phyloP scores from a whole-genome alignment of 2,329 filamentous ascomycete species.

The Verticillium klebahnii region DNA sequence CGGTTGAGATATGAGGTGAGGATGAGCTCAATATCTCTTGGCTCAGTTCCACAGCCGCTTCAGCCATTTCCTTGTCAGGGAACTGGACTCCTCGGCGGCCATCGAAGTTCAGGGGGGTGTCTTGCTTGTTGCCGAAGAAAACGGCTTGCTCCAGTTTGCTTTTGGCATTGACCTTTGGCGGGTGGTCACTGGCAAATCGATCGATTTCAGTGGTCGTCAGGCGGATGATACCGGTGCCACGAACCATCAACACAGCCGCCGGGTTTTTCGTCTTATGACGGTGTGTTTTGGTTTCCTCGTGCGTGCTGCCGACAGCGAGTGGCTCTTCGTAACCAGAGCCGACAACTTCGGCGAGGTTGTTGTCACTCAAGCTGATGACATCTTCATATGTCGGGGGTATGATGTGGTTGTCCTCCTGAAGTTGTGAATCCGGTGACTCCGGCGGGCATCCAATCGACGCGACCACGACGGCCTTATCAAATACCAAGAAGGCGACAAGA shows the following conservation, averaged over 20 bases:
- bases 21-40: slow-evolving; percentile 75
- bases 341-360: slow-evolving; percentile 58
- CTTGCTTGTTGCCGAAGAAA: slow-evolving; percentile 78
- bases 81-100: slow-evolving; percentile 64
- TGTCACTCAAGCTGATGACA: slow-evolving; percentile 71
- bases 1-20: slow-evolving; percentile 67
- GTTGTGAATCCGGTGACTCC: slow-evolving; percentile 71
- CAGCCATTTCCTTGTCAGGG: slow-evolving; percentile 63
- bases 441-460: slow-evolving; percentile 65
- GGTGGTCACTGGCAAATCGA: slow-evolving; percentile 52
- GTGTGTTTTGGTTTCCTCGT: slow-evolving; percentile 44
- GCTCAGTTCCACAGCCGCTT: slow-evolving; percentile 75
- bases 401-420: slow-evolving; percentile 62
- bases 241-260: slow-evolving; percentile 55
- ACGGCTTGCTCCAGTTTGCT: slow-evolving; percentile 92
- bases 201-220: slow-evolving; percentile 55
- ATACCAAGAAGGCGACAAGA: slow-evolving; percentile 76
- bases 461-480: slow-evolving; percentile 73
- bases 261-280: slow-evolving; percentile 58
- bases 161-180: slow-evolving; percentile 69
- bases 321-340: slow-evolving; percentile 62
- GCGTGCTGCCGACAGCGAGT: slow-evolving; percentile 19
- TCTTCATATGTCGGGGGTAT: slow-evolving; percentile 75
- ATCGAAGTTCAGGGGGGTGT: slow-evolving; percentile 85
- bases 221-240: slow-evolving; percentile 58